Base-by-base conservation (phyloP, 169 alveolate genomes). In the Plasmodium sp. region DNA sequence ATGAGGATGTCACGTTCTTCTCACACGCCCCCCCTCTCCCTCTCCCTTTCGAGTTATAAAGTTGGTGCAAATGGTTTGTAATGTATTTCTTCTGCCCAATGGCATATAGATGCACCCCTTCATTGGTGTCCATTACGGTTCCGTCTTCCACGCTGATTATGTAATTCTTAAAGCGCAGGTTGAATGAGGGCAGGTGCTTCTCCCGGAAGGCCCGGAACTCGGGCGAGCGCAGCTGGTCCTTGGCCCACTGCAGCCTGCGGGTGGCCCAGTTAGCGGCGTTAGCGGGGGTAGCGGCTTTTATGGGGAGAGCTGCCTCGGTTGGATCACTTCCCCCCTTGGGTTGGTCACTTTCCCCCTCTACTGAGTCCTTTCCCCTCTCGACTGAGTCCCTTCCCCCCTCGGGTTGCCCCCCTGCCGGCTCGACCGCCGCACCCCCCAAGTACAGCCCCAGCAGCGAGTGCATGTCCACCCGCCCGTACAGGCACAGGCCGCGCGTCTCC, bases 61-160 rank as follows among this genome's bases (percentile, higher is more conserved):
- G 48, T 12, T 56, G 22, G 74, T 90, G 94, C 22, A 90, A 33
- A 74, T 36, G 80, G 43, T 67, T 79, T 0, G 94, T 90, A 62
- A 90, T 71, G 51, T 90, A 16, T 31, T 90, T 90, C 33, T 90
- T 80, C 45, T 90, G 94, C 1, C 94, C 94, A 62, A 90, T 90
- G 18, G 94, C 83, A 22, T 90, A 90, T 12, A 90, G 22, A 36
- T 90, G 94, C 4, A 90, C 67, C 4, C 81, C 94, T 1, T 39
- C 33, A 67, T 90, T 90, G 45, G n/a, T 67, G 36, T 90, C 94
- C 34, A 90, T 16, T 22, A 90, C 82, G 3, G 51, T 90, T 27
- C 51, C 72, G 12, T 90, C 94, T 14, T 90, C 94, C 7, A 90
- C 34, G 33, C 43, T 80, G 31, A 90, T 90, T 27, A 90, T 80